Conservation (phyloP, 768 basidiomycete genomes). For the Boletus edulis region DNA sequence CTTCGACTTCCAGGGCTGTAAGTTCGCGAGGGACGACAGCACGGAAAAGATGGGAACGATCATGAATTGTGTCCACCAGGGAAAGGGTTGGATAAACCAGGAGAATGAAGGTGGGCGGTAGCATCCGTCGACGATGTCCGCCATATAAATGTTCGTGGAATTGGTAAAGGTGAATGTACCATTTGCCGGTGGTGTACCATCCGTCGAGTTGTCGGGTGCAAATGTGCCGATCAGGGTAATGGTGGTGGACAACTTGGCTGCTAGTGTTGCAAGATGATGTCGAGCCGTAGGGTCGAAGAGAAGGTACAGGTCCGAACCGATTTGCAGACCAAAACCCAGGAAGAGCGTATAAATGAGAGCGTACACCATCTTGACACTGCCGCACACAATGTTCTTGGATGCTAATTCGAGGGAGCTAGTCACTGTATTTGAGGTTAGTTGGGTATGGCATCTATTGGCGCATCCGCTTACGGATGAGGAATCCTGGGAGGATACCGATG, state of each 20-base stretch:
- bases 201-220: constrained; percentile 50
- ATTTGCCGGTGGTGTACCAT: constrained; percentile 42
- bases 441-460: background rate
- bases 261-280: constrained; percentile 50
- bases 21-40: constrained; percentile 69
- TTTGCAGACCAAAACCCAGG: constrained; percentile 80
- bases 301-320: constrained; percentile 78
- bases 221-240: constrained; percentile 65
- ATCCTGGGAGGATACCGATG: constrained; percentile 88
- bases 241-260: constrained; percentile 46
- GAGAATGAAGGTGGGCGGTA: constrained; percentile 61
- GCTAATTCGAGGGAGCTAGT: constrained; percentile 82
- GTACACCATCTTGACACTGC: constrained; percentile 85
- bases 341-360: constrained; percentile 87
- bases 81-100: constrained; percentile 84
- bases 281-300: constrained; percentile 62
- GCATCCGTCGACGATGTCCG: constrained; percentile 63
- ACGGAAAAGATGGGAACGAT: constrained; percentile 76
- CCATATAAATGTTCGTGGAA: constrained; percentile 40
- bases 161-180: constrained; percentile 71
- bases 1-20: constrained; percentile 70
- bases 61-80: constrained; percentile 71
- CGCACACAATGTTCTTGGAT: constrained; percentile 82
- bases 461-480: constrained; percentile 62
- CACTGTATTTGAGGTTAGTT: constrained; percentile 40